Evolutionary conservation across 768 basidiomycete species (phyloP).

Genomic region (Tremella fuciformis): DNA sequence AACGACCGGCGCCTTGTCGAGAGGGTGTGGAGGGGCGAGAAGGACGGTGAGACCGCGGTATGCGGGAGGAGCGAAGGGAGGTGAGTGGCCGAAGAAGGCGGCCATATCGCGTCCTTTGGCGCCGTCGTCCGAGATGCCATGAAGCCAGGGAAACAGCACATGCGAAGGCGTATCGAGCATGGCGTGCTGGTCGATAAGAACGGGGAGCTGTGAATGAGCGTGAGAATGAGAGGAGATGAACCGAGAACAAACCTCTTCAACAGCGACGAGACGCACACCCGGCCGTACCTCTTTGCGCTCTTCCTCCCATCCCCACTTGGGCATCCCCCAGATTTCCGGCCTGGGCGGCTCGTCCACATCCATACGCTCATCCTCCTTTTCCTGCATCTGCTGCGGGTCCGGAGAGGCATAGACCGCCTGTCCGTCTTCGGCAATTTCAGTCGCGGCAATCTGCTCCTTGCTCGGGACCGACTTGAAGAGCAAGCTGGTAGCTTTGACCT

Average conservation of each 20-base stretch:
- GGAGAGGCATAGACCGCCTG: slow-evolving; percentile 12
- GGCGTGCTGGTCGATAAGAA: slow-evolving; percentile 39
- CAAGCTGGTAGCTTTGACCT: slow-evolving; percentile 34
- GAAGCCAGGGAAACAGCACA: slow-evolving; percentile 50
- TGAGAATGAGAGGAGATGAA: not conserved
- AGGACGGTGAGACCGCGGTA: slow-evolving; percentile 47
- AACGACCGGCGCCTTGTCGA: slow-evolving; percentile 16
- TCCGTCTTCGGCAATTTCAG: slow-evolving; percentile 22
- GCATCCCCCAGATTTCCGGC: slow-evolving; percentile 44
- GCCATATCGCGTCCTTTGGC: slow-evolving; percentile 43
- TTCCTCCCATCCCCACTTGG: slow-evolving; percentile 42
- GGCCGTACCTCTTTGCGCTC: slow-evolving; percentile 39
- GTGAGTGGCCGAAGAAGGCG: slow-evolving; percentile 49
- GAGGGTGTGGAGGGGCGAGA: slow-evolving; percentile 39
- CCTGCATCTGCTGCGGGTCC: not conserved
- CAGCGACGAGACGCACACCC: slow-evolving; percentile 38
- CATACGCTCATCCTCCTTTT: slow-evolving; percentile 19
- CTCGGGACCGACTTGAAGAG: slow-evolving; percentile 24
- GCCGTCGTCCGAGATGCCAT: slow-evolving; percentile 50
- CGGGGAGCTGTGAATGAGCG: slow-evolving; percentile 26
- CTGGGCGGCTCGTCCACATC: slow-evolving; percentile 25
- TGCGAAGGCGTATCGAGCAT: slow-evolving; percentile 44
- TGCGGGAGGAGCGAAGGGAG: slow-evolving; percentile 46
- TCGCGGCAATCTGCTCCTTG: slow-evolving; percentile 10
- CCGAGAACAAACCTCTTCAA: slow-evolving; percentile 35